phyloP scores from a whole-genome alignment of 108 stramenopile species.

The Asterionellopsis glacialis region DNA sequence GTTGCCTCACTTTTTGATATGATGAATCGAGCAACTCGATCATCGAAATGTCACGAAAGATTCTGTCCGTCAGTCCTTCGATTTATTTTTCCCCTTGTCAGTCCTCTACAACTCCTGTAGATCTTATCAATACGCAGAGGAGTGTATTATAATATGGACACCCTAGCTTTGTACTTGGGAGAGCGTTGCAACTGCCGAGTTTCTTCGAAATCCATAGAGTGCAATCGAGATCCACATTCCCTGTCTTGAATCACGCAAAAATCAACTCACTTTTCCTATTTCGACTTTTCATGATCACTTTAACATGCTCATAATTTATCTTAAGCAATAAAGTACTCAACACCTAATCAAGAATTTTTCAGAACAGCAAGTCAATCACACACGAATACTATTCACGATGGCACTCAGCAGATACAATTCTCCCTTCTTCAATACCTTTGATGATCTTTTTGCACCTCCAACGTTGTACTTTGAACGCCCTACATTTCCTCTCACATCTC shows the following conservation, averaged over 20 bases:
- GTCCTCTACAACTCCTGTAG: too few relatives aligned
- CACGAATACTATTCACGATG: not conserved
- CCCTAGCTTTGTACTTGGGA: not conserved
- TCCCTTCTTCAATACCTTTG: not conserved
- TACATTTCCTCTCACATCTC: conserved; percentile 14
- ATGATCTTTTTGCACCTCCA: not conserved
- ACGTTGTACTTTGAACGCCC: not conserved
- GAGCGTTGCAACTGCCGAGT: not conserved
- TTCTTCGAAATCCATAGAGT: not conserved
- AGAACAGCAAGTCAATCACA: too few relatives aligned
- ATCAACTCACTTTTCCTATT: not conserved
- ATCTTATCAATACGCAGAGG: too few relatives aligned
- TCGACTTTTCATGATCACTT: too few relatives aligned
- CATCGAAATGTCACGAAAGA: too few relatives aligned
- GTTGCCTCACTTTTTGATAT: too few relatives aligned
- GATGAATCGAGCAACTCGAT: too few relatives aligned
- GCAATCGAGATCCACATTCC: not conserved
- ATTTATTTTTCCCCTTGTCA: too few relatives aligned
- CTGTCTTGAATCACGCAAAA: not conserved
- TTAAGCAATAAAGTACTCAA: not conserved
- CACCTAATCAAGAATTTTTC: too few relatives aligned
- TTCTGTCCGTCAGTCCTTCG: too few relatives aligned
- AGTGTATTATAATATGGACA: too few relatives aligned
- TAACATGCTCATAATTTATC: conserved; percentile 1
- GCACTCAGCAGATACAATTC: not conserved